Base-by-base conservation (phyloP, 2,329 filamentous ascomycete species). In the Ambrosiella cleistominuta region DNA sequence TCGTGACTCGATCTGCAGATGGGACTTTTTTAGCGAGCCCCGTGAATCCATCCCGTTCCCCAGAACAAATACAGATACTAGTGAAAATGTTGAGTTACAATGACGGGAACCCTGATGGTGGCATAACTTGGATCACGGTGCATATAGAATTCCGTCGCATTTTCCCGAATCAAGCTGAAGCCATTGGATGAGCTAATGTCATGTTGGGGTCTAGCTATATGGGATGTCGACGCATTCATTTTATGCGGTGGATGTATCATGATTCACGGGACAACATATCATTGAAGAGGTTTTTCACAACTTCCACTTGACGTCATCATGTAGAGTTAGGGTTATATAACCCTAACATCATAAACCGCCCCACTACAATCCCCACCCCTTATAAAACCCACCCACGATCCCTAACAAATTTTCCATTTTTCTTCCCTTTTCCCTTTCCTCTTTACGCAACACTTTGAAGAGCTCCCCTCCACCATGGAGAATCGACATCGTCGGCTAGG, bases 391-490 rank as follows among this genome's bases (percentile, higher is more conserved):
- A 42, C 11, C 27, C 12, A 19, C 50, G 49, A 51, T 39, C 13
- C 36, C 47, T 19, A 49, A 45, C 54, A 58, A 57, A 54, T 51
- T 56, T 57, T 50, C 60, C 59, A 54, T 60, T 61, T 63, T 45
- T 54, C 56, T 50, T 61, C 59, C 56, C 59, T 61, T 63, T 35
- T 61, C 61, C 58, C 62, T 56, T 63, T 61, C 59, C 62, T 62
- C 63, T 63, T 58, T 62, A 69, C 61, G 68, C 69, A 70, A 66
- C 67, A 64, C 62, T 58, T 60, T 56, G 59, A 60, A 49, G 59
- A 60, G 56, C 59, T 52, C 59, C 3, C 49, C 59, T 56, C 38
- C 54, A 27, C 15, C 35, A 12, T 19, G 36, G 42, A 12, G 44
- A 39, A 27, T 37, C 50, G 37, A 52, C 36, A 38, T 50, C 12